A percentile compares a stretch with the other conserved stretches of the same genome.
Evolutionary conservation across 2,329 filamentous ascomycete species (phyloP).

Genomic region (Neonectria sp.): DNA sequence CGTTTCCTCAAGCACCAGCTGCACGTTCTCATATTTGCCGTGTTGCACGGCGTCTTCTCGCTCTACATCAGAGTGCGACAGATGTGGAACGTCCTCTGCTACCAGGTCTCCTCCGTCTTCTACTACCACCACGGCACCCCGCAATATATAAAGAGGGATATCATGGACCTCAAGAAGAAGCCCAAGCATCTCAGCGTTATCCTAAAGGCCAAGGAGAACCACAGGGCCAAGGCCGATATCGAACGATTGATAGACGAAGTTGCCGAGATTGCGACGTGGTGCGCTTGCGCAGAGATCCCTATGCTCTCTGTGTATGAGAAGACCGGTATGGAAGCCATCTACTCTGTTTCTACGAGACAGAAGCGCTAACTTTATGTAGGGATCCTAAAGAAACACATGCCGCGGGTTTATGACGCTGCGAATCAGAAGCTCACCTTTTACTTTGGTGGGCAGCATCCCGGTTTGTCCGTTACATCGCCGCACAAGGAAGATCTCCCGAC

Average conservation of each 20-base stretch:
- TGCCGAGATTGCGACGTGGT: slow-evolving; percentile 94
- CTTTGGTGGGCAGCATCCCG: slow-evolving; percentile 83
- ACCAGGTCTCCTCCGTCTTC: slow-evolving; percentile 84
- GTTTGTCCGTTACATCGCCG: slow-evolving; percentile 71
- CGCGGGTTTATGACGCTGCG: slow-evolving; percentile 86
- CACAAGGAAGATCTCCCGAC: slow-evolving; percentile 57
- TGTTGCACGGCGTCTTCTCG: slow-evolving; percentile 87
- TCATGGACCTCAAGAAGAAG: slow-evolving; percentile 79
- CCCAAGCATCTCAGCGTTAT: slow-evolving; percentile 92
- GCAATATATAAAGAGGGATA: slow-evolving; percentile 90
- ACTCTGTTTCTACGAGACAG: background rate
- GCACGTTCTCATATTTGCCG: slow-evolving; percentile 76
- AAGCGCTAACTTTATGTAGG: slow-evolving; percentile 65
- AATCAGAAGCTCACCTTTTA: slow-evolving; percentile 87
- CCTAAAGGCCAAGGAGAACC: slow-evolving; percentile 79
- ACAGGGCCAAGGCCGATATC: slow-evolving; percentile 79
- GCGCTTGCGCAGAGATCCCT: slow-evolving; percentile 88
- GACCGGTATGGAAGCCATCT: slow-evolving; percentile 73
- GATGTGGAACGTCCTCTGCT: slow-evolving; percentile 82
- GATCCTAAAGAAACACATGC: slow-evolving; percentile 89
- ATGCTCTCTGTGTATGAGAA: slow-evolving; percentile 93
- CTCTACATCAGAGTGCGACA: slow-evolving; percentile 88
- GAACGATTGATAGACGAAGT: slow-evolving; percentile 91
- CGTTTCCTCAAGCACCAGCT: slow-evolving; percentile 74
- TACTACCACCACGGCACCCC: slow-evolving; percentile 98